Evolutionary conservation across 495 filamentous ascomycete genomes (phyloP).

Genomic region (Cercophora sp.): DNA sequence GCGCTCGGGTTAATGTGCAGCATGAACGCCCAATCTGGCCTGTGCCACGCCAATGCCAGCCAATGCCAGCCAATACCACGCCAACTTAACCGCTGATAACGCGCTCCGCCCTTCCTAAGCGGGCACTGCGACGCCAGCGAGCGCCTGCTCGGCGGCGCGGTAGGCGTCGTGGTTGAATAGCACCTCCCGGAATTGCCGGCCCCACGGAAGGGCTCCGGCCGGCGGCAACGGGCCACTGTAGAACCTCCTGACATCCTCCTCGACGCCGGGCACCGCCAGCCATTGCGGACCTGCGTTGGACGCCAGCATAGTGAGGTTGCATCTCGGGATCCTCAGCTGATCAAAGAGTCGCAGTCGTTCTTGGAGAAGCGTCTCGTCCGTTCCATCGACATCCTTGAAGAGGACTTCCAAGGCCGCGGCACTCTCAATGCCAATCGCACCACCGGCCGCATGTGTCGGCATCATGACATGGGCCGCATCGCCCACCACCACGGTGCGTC

Average conservation of each 20-base stretch:
- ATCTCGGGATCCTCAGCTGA: slow-evolving; percentile 25
- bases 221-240: slow-evolving; percentile 27
- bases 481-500: slow-evolving; percentile 22
- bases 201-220: slow-evolving; percentile 18
- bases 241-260: slow-evolving; percentile 26
- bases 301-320: slow-evolving; percentile 30
- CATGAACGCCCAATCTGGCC: no score
- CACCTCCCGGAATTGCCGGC: slow-evolving; percentile 19
- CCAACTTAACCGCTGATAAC: no score
- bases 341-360: slow-evolving; percentile 23
- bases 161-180: slow-evolving; percentile 29
- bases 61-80: no score
- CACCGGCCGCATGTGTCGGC: slow-evolving; percentile 28
- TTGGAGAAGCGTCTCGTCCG: slow-evolving; percentile 1
- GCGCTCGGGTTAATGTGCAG: no score
- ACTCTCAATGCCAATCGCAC: slow-evolving; percentile 25
- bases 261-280: slow-evolving; percentile 23
- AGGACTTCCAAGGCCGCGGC: slow-evolving; percentile 25
- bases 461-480: slow-evolving; percentile 33
- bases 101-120: no score
- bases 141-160: slow-evolving; percentile 12
- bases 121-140: no score
- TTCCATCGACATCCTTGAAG: slow-evolving; percentile 14
- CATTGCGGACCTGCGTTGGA: slow-evolving; percentile 25
- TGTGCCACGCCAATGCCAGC: no score